Evolutionary conservation across 768 basidiomycete genomes (phyloP), one percentile per base, ranked within the genome.

Genomic region (Mycena polygramma): DNA sequence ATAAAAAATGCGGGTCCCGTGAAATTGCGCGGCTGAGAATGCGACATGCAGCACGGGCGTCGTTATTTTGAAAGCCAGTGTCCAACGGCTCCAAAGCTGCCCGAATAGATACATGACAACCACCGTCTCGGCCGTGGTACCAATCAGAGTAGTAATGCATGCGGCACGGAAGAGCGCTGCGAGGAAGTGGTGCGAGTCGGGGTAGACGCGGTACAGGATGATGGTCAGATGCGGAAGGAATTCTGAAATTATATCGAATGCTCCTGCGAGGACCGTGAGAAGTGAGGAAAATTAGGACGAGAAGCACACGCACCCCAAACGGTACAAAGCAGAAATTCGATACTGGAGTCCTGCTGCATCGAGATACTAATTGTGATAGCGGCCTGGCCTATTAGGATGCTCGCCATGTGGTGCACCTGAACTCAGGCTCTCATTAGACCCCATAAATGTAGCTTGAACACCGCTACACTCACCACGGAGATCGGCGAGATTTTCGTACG

Each of bases 201-300:
- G 62, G 15, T 63, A 63, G 15, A 63, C 52, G 14, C 62, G 61
- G n/a, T 62, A 62, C 4, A 62, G 49, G 41, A 54, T 63, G 37
- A 54, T 53, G 20, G 52, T 53, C 8, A 63, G 51, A 22, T 63
- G 62, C 6, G 52, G 62, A 13, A 63, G 39, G 15, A 45, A 63
- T n/a, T 63, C 52, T 14, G 62, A 53, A 41, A 63, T 63, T 52
- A 63, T 63, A n/a, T 63, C 62, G 15, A 63, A 54, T 30, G 62
- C 62, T 41, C 62, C 62, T 63, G n/a, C 22, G 35, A 26, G 45
- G 10, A 46, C 10, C 45, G 45, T 22, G 2, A 9, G n/a, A 10
- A 11, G 51, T 17, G 49, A 36, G 52, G n/a, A 10, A 20, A 8
- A 39, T 39, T 19, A 7, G 15, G 2, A 13, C 24, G 14, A 17